Base-by-base conservation (phyloP, 495 filamentous ascomycete genomes). In the Chaetomidium leptoderma region DNA sequence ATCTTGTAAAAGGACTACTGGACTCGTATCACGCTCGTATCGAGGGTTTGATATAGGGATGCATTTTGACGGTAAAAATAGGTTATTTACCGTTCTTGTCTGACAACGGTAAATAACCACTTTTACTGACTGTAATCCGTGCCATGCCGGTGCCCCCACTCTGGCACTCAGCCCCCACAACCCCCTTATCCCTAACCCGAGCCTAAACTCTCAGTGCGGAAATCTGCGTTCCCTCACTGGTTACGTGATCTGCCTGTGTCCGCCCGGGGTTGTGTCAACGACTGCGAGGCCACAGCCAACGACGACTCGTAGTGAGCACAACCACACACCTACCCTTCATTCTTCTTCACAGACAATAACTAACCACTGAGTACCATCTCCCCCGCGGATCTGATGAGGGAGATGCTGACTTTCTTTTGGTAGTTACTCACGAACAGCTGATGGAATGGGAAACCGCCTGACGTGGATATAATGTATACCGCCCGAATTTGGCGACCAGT, bases 361-460 rank as follows among this genome's bases (percentile, higher is more conserved):
- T 42, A 19, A 42, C 39, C n/a, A 42, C n/a, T 3, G 39, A 42
- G 39, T n/a, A 39, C 36, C 36, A 39, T 39, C 36, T 39, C 7
- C 36, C 36, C 36, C 36, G 36, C 14, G 14, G 36, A 39, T 39
- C 16, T n/a, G n/a, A n/a, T 39, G 36, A 39, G 39, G 17, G 17
- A 19, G n/a, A 42, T 42, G 17, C 39, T 42, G 17, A 42, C 17
- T 19, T 42, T 21, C 4, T 42, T 42, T 42, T 21, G n/a, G 5
- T 42, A 42, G 39, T 42, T 42, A 42, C 39, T 21, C n/a, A 42
- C n/a, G 17, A 42, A 42, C n/a, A 42, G 39, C 16, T 42, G 39
- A 21, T 42, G n/a, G 39, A 42, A 42, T 42, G 17, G 40, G 19
- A 21, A 40, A 40, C 11, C 13, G 37, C 37, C 16, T 40, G 17